Base-by-base conservation (phyloP, 306 rosid species). In the Vachellia collinsii region DNA sequence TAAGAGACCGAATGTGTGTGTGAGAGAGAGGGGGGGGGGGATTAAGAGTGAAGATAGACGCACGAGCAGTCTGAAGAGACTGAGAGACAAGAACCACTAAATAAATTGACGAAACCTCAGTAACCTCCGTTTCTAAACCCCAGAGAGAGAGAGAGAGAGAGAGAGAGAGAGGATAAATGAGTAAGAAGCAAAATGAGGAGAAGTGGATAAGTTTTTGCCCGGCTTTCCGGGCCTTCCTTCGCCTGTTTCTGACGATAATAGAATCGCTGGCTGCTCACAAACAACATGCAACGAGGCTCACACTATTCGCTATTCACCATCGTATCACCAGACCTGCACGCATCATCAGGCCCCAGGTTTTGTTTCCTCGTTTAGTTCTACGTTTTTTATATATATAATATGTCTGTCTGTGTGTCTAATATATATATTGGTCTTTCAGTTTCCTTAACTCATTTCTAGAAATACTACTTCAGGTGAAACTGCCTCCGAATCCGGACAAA, bases 241-340 rank as follows among this genome's bases (percentile, higher is more conserved):
- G 47, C 51, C 79, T 74, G 56, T 66, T 48, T 64, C 77, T 53
- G 78, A 43, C 3, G 47, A 70, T 65, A 76, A 87, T 61, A 85
- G 91, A 91, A 91, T 81, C 83, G 75, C 48, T 37, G 48, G 76
- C 74, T 67, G 75, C 63, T 81, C 77, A 88, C 77, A 91, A 86
- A 82, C 83, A 88, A 88, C 87, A 88, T 82, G 86, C 63, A 72
- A 86, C 84, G 84, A 84, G 83, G 84, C 66, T 51, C 87, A 84
- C 87, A 89, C 67, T 41, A 46, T 94, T 87, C 87, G 88, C 67
- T 41, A 46, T 94, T 87, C 89, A 81, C 87, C 88, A 87, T 87
- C 83, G 86, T 77, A 84, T 88, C 92, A 90, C 90, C 85, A 86
- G 89, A 89, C 88, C 86, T 84, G 92, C 92, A 79, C 80, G 84